Base-by-base conservation (phyloP, 2,329 filamentous ascomycete species). In the Pseudofabraea citricarpa region DNA sequence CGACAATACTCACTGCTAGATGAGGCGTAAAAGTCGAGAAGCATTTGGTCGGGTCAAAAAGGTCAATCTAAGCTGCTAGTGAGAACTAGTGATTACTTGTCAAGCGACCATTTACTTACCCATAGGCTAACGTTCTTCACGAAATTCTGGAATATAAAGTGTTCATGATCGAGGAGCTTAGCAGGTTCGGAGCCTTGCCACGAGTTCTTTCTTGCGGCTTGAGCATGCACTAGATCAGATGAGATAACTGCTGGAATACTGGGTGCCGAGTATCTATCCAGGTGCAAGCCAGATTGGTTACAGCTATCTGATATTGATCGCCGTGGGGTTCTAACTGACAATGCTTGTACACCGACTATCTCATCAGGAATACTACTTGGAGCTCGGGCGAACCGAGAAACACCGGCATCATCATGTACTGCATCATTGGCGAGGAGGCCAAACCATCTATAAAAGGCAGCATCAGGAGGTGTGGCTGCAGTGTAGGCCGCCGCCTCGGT, bases 21-120 rank as follows among this genome's bases (percentile, higher is more conserved):
- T 61, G 52, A 4, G 57, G 58, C n/a, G 62, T 60, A 40, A 63
- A 57, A 2, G 53, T 61, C 2, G 59, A 58, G 42, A 65, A 66
- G 39, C 57, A 55, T 36, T 54, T 57, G n/a, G 47, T 43, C 1
- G 59, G 60, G 35, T 65, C 63, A 21, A 64, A 60, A 6, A 64
- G 45, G 39, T 66, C 63, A 35, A 58, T 56, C 55, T 56, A 31
- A 56, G 55, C 53, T 55, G 33, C 9, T 12, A n/a, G 10, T 23
- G 19, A 33, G 36, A 38, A 46, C 13, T 18, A 18, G 12, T 8
- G 12, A 2, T 3, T 16, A 31, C 13, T 15, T 15, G 16, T n/a
- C 13, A 6, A 24, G 15, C 21, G 7, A 24, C 2, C 13, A 9
- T 21, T 27, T 10, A 24, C 50, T 26, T 40, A 56, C 54, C 54